A percentile compares a stretch with the other conserved stretches of the same genome.
Conservation (phyloP, 495 filamentous ascomycete species). For the Entonaema liquescens region DNA sequence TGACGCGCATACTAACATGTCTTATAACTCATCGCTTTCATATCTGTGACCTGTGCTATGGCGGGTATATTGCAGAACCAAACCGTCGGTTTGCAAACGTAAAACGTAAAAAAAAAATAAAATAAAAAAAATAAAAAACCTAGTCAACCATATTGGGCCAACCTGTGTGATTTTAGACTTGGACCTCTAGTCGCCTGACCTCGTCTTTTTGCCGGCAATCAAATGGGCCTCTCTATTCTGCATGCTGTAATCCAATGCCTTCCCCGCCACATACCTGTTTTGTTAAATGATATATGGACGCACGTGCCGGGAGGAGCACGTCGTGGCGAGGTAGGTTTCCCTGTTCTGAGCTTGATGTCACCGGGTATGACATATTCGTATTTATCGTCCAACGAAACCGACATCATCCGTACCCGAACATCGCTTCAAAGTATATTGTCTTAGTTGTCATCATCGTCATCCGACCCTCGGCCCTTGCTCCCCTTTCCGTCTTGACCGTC, state of each 20-base stretch:
- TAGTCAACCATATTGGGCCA: constrained; percentile 20
- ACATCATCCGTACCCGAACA: constrained; percentile 3
- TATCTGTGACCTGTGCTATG: constrained; percentile 29
- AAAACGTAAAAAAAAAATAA: constrained; percentile 31
- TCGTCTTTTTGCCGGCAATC: constrained; percentile 29
- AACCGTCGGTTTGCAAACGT: constrained; percentile 36
- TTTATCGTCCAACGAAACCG: constrained; percentile 10
- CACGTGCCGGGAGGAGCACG: constrained; percentile 6
- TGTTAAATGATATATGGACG: constrained; percentile 14
- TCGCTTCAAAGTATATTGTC: constrained; percentile 1
- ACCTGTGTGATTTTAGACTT: constrained; percentile 16
- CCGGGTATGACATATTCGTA: constrained; percentile 1
- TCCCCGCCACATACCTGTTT: constrained; percentile 7
- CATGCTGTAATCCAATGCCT: constrained; percentile 5
- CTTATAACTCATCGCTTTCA: constrained; percentile 37
- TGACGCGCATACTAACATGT: constrained; percentile 31
- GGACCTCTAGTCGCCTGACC: constrained; percentile 15
- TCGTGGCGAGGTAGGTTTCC: constrained; percentile 13
- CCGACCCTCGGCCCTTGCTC: constrained; percentile 64
- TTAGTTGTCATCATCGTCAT: constrained; percentile 68
- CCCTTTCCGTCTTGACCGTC: constrained; percentile 70
- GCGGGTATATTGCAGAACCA: constrained; percentile 42
- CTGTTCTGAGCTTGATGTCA: constrained; percentile 7
- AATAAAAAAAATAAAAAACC: constrained; percentile 31
- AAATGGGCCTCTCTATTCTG: constrained; percentile 11